Conservation (phyloP, 2,329 filamentous ascomycete genomes). For the Chrysoporthe deuterocubensis region DNA sequence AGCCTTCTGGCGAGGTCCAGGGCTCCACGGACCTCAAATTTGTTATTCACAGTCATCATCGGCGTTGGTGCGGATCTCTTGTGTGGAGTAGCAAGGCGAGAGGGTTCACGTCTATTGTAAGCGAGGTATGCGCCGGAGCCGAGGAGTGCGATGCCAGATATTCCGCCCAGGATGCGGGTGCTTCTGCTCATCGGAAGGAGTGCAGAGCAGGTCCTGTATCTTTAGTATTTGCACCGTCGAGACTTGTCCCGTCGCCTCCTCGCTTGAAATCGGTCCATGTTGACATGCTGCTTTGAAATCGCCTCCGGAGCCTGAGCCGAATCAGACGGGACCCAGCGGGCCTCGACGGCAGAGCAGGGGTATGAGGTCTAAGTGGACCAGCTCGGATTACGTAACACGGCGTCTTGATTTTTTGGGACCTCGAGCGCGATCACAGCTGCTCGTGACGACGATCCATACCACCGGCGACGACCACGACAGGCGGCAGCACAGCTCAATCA, state of each 20-base stretch:
- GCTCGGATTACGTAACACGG: slow-evolving; percentile 27
- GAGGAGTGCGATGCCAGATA: slow-evolving; percentile 32
- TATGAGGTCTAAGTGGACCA: slow-evolving; percentile 25
- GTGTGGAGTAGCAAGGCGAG: slow-evolving; percentile 9
- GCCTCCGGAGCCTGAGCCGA: slow-evolving; percentile 14
- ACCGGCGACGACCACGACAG: not conserved
- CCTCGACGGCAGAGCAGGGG: slow-evolving; percentile 24
- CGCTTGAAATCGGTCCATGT: slow-evolving; percentile 23
- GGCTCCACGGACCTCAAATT: slow-evolving; percentile 47
- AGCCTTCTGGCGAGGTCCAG: too few species aligned
- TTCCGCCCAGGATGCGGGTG: slow-evolving; percentile 29
- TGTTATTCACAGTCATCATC: slow-evolving; percentile 50
- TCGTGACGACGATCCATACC: not conserved
- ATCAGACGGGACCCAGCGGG: slow-evolving; percentile 19
- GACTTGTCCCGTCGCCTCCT: slow-evolving; percentile 3
- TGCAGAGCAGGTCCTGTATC: slow-evolving; percentile 9
- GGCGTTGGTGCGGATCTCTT: slow-evolving; percentile 26
- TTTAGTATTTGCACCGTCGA: not conserved
- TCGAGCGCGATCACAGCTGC: slow-evolving; percentile 9
- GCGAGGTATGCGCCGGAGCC: slow-evolving; percentile 33
- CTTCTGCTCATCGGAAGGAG: slow-evolving; percentile 23
- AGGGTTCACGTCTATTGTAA: slow-evolving; percentile 16
- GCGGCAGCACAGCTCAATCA: not conserved
- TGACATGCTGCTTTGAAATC: slow-evolving; percentile 30
- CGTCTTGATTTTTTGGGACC: slow-evolving; percentile 22